Percentiles rank a stretch among this genome's conserved stretches.
Conservation (phyloP, 164 flowering plant genomes). For the Magnolia changhungtana region DNA sequence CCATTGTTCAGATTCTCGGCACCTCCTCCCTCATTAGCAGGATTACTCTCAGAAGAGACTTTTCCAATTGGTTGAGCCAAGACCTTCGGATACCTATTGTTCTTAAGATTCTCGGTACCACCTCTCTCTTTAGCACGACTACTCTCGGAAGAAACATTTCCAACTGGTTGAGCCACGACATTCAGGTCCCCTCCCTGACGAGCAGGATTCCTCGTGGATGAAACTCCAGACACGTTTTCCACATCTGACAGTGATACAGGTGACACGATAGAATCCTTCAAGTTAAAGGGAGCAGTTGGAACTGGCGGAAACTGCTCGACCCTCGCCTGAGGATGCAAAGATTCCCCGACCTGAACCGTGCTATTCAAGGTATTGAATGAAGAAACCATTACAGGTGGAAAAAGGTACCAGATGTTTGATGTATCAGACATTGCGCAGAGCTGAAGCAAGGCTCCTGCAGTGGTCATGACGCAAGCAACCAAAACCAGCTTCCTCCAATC, state of each 20-base stretch:
- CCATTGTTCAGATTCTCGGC: not conserved
- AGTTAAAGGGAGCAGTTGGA: constrained; percentile 23
- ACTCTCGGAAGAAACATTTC: not conserved
- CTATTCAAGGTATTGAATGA: constrained; percentile 26
- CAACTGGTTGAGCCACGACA: constrained; percentile 23
- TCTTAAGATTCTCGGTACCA: not conserved
- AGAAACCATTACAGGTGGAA: constrained; percentile 23
- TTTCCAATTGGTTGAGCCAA: not conserved
- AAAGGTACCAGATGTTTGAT: constrained; percentile 28
- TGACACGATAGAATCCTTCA: constrained; percentile 26
- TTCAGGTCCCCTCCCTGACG: constrained; percentile 18
- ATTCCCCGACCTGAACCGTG: constrained; percentile 19
- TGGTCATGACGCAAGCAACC: constrained; percentile 37
- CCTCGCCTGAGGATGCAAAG: constrained; percentile 16
- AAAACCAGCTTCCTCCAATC: constrained; percentile 56
- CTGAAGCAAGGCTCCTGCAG: constrained; percentile 41
- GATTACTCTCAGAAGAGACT: not conserved
- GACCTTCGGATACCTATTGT: not conserved
- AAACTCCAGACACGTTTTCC: not conserved
- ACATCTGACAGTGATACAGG: constrained; percentile 8
- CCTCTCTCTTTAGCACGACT: not conserved
- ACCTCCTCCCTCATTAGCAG: not conserved
- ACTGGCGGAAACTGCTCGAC: constrained; percentile 15
- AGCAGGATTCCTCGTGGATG: not conserved
- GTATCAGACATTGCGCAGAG: constrained; percentile 40